A percentile compares a stretch with the other conserved stretches of the same genome.
phyloP scores from a whole-genome alignment of 495 filamentous ascomycete genomes.

The Cladorrhinum samala region DNA sequence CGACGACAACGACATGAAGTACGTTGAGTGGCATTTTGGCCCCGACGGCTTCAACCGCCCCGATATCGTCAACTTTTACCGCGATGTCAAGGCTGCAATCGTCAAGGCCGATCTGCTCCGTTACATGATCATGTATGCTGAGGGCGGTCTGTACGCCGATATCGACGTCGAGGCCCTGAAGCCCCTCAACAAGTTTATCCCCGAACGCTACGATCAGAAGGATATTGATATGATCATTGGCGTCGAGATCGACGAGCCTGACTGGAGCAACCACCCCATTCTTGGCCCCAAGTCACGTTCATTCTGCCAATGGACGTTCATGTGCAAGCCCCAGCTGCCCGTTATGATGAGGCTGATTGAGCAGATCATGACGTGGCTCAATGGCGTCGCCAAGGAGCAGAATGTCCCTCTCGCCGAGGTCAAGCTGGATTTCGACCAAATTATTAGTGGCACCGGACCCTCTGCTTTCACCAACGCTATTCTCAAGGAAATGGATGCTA shows the following conservation, averaged over 20 bases:
- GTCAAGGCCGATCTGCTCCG: conserved; percentile 56
- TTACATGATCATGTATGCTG: conserved; percentile 51
- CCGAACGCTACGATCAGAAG: conserved; percentile 37
- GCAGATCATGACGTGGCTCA: conserved; percentile 54
- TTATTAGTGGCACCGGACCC: conserved; percentile 61
- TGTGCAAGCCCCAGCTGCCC: conserved; percentile 54
- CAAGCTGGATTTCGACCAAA: conserved; percentile 59
- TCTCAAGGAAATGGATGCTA: conserved; percentile 49
- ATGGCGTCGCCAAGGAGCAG: conserved; percentile 48
- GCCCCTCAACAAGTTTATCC: conserved; percentile 46
- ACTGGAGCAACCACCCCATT: conserved; percentile 54
- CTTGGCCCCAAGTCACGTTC: conserved; percentile 55
- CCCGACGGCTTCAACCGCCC: conserved; percentile 51
- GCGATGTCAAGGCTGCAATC: conserved; percentile 50
- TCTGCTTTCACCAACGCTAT: conserved; percentile 59
- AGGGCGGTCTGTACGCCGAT: conserved; percentile 55
- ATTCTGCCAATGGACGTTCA: conserved; percentile 67
- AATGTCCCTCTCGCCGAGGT: conserved; percentile 46
- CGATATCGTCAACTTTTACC: conserved; percentile 55
- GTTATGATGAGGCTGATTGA: conserved; percentile 58
- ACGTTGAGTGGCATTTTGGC: conserved; percentile 55
- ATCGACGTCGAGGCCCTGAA: conserved; percentile 52
- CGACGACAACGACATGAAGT: conserved; percentile 53
- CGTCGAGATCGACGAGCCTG: conserved; percentile 59
- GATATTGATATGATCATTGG: conserved; percentile 58